Percentiles rank a stretch among this genome's conserved stretches.
Evolutionary conservation across 1,284 basidiomycete genomes (phyloP).

Genomic region (Paramarasmius palmivorus): DNA sequence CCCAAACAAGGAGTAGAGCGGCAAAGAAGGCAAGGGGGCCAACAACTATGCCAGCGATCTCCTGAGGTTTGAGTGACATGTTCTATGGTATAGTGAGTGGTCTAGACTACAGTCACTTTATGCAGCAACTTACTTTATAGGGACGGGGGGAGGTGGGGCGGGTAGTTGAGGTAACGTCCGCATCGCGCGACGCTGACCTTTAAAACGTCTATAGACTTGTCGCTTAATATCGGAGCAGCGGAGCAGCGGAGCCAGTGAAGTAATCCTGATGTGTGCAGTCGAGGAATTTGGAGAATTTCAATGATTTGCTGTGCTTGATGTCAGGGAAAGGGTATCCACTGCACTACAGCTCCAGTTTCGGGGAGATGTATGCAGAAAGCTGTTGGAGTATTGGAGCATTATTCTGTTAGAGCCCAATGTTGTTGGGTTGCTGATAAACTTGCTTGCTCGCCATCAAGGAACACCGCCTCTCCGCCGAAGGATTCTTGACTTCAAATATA

Average conservation of each 20-base stretch:
- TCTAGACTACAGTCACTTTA: constrained; percentile 4
- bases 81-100: constrained; percentile 21
- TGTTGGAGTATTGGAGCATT: too few species aligned
- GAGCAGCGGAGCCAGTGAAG: too few species aligned
- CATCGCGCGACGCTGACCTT: too few species aligned
- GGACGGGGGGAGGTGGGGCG: not conserved
- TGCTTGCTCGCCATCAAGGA: too few species aligned
- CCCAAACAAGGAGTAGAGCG: not conserved
- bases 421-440: too few species aligned
- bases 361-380: too few species aligned
- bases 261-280: not conserved
- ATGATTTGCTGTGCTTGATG: not conserved
- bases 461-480: too few species aligned
- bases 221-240: too few species aligned
- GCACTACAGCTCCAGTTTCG: too few species aligned
- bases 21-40: constrained; percentile 6
- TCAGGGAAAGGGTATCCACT: too few species aligned
- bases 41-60: constrained; percentile 5
- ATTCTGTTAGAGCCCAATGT: too few species aligned
- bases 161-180: not conserved
- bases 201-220: constrained; percentile 6
- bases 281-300: not conserved
- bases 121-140: not conserved
- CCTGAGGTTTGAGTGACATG: constrained; percentile 12
- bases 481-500: too few species aligned